These are phyloP conservation scores for Castanea crenata DNA, from an alignment of 306 rosid species.

Conservation along the genomic window DNA sequence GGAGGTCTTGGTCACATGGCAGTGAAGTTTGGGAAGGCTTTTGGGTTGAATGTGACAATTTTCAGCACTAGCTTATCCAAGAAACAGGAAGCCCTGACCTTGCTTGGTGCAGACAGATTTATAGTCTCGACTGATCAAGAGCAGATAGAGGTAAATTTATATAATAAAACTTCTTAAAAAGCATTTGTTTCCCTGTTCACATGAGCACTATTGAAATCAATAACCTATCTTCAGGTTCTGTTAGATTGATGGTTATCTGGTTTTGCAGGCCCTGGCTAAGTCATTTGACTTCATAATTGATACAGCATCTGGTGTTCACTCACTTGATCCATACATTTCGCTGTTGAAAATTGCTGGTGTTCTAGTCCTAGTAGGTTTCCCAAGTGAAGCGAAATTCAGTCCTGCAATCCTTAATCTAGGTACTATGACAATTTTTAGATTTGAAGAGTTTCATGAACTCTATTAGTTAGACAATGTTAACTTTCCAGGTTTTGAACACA, in stretches of 20 bases:
- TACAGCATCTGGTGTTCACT: slow-evolving; percentile 87
- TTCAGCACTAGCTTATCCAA: slow-evolving; percentile 82
- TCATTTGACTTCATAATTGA: slow-evolving; percentile 76
- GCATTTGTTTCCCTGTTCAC: neutral
- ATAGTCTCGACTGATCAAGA: slow-evolving; percentile 68
- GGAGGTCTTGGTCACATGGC: slow-evolving; percentile 98
- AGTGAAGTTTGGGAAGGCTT: slow-evolving; percentile 81
- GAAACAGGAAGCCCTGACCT: slow-evolving; percentile 70
- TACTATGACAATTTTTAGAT: slow-evolving; percentile 23
- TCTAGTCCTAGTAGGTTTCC: slow-evolving; percentile 67
- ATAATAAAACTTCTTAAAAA: neutral
- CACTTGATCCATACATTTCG: slow-evolving; percentile 75
- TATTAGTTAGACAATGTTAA: neutral
- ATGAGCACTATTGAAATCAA: neutral
- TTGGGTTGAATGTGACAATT: slow-evolving; percentile 70
- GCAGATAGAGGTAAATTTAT: slow-evolving; percentile 56
- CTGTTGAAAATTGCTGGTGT: slow-evolving; percentile 59
- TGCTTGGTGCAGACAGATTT: slow-evolving; percentile 78
- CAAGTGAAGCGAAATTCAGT: slow-evolving; percentile 69
- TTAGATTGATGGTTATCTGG: slow-evolving; percentile 6
- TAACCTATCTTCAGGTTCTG: neutral
- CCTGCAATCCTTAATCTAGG: slow-evolving; percentile 62
- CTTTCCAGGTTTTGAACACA: neutral
- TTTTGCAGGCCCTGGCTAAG: slow-evolving; percentile 54
- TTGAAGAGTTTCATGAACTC: slow-evolving; percentile 3